A percentile compares a stretch with the other conserved stretches of the same genome.
Conservation (phyloP, 1,139 yeast genomes). For the Suhomyces panamericanus region DNA sequence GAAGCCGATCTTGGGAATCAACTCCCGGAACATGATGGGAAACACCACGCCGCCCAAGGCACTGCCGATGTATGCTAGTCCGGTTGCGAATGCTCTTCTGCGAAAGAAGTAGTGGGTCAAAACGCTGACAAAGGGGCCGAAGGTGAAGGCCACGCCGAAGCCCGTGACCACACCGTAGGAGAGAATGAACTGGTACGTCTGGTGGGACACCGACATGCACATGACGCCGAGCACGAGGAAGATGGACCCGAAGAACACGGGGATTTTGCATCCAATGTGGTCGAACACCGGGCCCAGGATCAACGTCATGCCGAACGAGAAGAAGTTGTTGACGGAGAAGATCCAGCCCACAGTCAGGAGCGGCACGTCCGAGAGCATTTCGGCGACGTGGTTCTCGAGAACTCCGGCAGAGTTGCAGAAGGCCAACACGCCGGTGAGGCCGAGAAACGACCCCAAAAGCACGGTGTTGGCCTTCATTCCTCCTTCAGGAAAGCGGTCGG, state of each 20-base stretch:
- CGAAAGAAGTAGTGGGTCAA: slow-evolving; percentile 27
- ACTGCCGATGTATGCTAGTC: slow-evolving; percentile 29
- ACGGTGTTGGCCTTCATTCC: slow-evolving; percentile 23
- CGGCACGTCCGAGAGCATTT: slow-evolving; percentile 19
- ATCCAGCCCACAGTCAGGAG: slow-evolving; percentile 35
- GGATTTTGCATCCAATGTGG: slow-evolving; percentile 23
- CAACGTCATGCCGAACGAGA: slow-evolving; percentile 28
- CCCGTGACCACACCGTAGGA: slow-evolving; percentile 25
- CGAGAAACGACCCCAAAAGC: slow-evolving; percentile 28
- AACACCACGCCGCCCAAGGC: slow-evolving; percentile 32
- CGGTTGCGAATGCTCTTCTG: slow-evolving; percentile 27
- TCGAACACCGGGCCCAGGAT: slow-evolving; percentile 31
- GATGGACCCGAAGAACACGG: slow-evolving; percentile 20
- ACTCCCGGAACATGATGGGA: slow-evolving; percentile 25
- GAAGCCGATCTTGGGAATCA: slow-evolving; percentile 29
- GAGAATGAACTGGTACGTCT: slow-evolving; percentile 29
- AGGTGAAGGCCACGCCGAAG: slow-evolving; percentile 27
- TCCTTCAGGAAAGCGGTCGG: slow-evolving; percentile 29
- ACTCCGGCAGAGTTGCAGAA: slow-evolving; percentile 33
- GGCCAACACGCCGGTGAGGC: slow-evolving; percentile 28
- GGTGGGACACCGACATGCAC: slow-evolving; percentile 23
- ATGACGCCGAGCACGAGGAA: slow-evolving; percentile 25
- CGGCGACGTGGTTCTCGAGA: slow-evolving; percentile 25
- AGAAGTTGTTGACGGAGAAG: slow-evolving; percentile 32
- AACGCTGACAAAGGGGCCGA: slow-evolving; percentile 26